Conservation (phyloP, 2,329 filamentous ascomycete genomes). For the Tolypocladium album region DNA sequence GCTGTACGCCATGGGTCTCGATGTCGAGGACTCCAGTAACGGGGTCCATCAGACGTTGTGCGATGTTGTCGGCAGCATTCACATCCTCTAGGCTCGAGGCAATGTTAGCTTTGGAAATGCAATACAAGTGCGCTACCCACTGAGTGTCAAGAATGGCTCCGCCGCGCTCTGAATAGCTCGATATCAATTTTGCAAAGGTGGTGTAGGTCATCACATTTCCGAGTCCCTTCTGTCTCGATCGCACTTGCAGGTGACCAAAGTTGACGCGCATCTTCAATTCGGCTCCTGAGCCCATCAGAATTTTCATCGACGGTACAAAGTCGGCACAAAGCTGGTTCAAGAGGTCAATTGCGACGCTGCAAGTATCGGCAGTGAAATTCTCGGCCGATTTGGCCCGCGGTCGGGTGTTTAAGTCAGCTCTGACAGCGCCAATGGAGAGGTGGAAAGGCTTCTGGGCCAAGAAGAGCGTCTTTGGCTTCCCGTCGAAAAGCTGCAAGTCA, state of each 20-base stretch:
- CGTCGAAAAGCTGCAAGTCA: conserved; percentile 18
- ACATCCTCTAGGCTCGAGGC: conserved; percentile 4
- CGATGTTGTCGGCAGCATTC: background rate
- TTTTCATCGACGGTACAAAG: conserved; percentile 11
- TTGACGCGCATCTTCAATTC: conserved; percentile 19
- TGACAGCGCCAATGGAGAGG: conserved; percentile 8
- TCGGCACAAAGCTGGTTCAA: conserved; percentile 9
- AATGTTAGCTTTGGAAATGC: background rate
- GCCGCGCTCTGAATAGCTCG: conserved; percentile 16
- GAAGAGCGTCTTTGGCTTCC: conserved; percentile 12
- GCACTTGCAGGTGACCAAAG: conserved; percentile 19
- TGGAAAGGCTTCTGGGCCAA: conserved; percentile 15
- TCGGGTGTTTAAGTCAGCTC: conserved; percentile 12
- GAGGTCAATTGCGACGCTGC: conserved; percentile 1
- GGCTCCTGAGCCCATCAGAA: conserved; percentile 13
- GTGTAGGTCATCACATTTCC: conserved; percentile 11
- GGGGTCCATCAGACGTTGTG: conserved; percentile 4
- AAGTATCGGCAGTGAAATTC: background rate
- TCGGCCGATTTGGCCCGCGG: conserved; percentile 5
- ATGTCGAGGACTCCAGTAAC: conserved; percentile 5
- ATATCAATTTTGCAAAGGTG: conserved; percentile 14
- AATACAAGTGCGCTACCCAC: conserved; percentile 7
- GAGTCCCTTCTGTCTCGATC: conserved; percentile 12
- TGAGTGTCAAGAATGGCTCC: conserved; percentile 16
- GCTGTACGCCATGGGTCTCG: conserved; percentile 4